phyloP scores from a whole-genome alignment of 164 flowering plant species.

The Hamamelis virginiana region DNA sequence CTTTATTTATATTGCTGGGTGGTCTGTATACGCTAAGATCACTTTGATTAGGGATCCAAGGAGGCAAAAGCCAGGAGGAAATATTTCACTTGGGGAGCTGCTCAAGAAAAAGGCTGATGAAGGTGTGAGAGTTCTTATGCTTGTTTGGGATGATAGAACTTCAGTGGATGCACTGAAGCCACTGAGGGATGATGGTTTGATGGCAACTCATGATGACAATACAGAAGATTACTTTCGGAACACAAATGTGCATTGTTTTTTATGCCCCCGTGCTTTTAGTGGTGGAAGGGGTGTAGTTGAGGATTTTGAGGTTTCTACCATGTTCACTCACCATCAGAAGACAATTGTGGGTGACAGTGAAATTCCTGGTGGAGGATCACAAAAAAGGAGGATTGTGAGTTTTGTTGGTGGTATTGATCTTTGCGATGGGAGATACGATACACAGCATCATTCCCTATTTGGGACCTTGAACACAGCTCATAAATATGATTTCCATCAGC shows the following conservation, averaged over 20 bases:
- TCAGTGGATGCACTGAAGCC: constrained; percentile 28
- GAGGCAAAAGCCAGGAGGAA: constrained; percentile 34
- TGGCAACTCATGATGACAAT: constrained; percentile 69
- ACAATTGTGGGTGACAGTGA: constrained; percentile 53
- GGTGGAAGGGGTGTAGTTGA: constrained; percentile 34
- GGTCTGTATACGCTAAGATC: constrained; percentile 67
- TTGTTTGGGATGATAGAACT: constrained; percentile 74
- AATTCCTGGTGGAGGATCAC: constrained; percentile 21
- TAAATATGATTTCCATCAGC: constrained; percentile 66
- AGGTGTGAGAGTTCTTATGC: constrained; percentile 60
- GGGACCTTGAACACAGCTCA: constrained; percentile 47
- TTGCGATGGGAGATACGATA: constrained; percentile 71
- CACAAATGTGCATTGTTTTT: constrained; percentile 50
- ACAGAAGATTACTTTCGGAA: constrained; percentile 44
- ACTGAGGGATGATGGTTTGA: constrained; percentile 55
- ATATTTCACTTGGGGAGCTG: constrained; percentile 52
- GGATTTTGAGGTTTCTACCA: constrained; percentile 36
- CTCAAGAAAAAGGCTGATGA: constrained; percentile 56
- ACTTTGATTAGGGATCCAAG: constrained; percentile 52
- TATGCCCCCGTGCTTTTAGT: constrained; percentile 59
- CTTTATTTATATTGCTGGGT: constrained; percentile 69
- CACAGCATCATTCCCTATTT: constrained; percentile 55
- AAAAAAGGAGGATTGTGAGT: constrained; percentile 47
- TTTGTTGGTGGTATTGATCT: constrained; percentile 82
- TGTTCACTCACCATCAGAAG: constrained; percentile 80